Percentiles rank a stretch among this genome's conserved stretches.
These are phyloP conservation scores for Talaromyces stipitatus DNA, from an alignment of 495 filamentous ascomycete species.

Conservation along the genomic window DNA sequence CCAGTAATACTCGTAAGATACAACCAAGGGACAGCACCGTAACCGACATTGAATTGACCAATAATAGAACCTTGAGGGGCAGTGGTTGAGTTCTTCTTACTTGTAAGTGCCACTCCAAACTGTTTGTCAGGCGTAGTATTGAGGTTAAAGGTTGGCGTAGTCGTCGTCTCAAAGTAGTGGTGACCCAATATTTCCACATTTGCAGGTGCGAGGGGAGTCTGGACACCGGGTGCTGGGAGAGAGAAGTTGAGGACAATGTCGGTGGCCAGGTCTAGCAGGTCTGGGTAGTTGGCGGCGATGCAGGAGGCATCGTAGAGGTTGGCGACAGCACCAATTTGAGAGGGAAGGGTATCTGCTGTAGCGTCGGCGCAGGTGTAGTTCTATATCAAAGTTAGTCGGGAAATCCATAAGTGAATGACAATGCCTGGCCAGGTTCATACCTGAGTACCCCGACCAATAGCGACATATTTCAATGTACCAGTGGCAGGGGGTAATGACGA, in stretches of 20 bases:
- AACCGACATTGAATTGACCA: conserved; percentile 40
- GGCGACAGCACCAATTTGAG: conserved; percentile 66
- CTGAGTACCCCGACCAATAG: conserved; percentile 74
- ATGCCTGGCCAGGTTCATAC: conserved; percentile 17
- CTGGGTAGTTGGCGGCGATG: conserved; percentile 57
- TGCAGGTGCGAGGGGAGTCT: conserved; percentile 33
- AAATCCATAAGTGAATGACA: background rate
- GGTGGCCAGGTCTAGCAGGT: conserved; percentile 48
- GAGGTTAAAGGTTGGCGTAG: conserved; percentile 72
- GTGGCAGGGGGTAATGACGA: conserved; percentile 47
- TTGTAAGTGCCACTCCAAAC: conserved; percentile 53
- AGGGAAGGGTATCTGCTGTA: conserved; percentile 50
- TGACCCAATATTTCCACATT: conserved; percentile 60
- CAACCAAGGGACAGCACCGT: conserved; percentile 55
- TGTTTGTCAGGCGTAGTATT: conserved; percentile 46
- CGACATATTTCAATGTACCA: conserved; percentile 63
- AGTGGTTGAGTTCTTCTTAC: conserved; percentile 43
- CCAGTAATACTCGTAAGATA: conserved; percentile 42
- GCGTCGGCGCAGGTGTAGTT: conserved; percentile 79
- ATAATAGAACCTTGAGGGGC: conserved; percentile 53
- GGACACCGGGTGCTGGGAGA: conserved; percentile 26
- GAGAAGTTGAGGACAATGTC: conserved; percentile 28
- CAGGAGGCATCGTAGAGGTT: conserved; percentile 85
- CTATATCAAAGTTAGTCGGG: conserved; percentile 29
- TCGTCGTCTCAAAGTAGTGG: conserved; percentile 65